Evolutionary conservation across 352 stramenopile genomes (phyloP), one percentile per base, ranked within the genome.

Genomic region (Globisporangium carolinianum): DNA sequence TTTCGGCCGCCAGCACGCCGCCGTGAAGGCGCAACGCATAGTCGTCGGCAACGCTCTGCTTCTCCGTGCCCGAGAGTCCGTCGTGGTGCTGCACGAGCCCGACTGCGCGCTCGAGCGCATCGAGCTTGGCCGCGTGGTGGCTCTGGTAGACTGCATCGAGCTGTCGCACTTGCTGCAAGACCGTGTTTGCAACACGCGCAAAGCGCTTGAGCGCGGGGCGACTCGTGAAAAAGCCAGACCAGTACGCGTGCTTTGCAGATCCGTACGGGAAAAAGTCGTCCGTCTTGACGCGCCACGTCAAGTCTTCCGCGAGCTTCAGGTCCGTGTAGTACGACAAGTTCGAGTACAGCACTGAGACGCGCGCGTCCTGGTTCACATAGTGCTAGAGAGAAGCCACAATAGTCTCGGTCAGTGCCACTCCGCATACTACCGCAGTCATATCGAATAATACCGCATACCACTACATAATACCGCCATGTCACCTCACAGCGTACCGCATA

Each of bases 211-310:
- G 72, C 4, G 79, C 67, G 1, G 96, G 80, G 14, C 97, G 83
- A 58, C 86, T 98, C 0, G 95, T 98, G 69, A 98, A 99, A 71
- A 97, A 99, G 1, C 97, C 96, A 9, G 94, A 76, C 83, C 97
- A 99, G 71, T 98, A 98, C 47, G 93, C 91, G 62, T 98, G 76
- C 43, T 83, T 72, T 43, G 83, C 86, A 45, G 98, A 96, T 2
- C 76, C 86, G 64, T 99, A 99, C 2, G 97, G 97, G 58, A 99
- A 98, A 61, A 99, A 99, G 61, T 99, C 97, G 50, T 98, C 95
- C 4, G 79, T 92, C 67, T 98, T 98, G 32, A 95, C 72, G 42
- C 74, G 74, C 81, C 76, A 97, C 6, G 73, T 75, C 3, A 90
- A 61, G 11, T 72, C 72, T 62, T 97, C 91, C 1, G 73, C 73